Base-by-base conservation (phyloP, 345 rosid genomes). In the Psidium friedrichsthalianum region DNA sequence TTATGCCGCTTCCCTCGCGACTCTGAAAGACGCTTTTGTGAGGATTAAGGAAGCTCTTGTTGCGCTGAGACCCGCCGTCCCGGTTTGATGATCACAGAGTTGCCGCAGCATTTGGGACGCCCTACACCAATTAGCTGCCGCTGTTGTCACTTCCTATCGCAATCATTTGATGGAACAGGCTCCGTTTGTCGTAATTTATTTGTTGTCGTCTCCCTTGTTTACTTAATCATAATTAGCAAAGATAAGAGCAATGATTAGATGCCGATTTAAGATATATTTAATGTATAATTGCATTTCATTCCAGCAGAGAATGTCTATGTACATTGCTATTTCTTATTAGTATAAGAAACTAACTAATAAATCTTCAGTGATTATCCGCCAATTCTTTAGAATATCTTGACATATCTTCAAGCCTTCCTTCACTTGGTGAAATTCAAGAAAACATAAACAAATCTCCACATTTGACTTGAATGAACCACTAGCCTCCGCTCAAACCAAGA, bases 1-100 rank as follows among this genome's bases (percentile, higher is more conserved):
- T 11, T 97, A 95, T 51, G 99, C 99, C 1, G 96, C 95, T 80
- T 96, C 99, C 61, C 94, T 95, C 32, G 83, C 93, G 22, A 92
- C 94, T 82, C 86, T 97, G 80, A 94, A 90, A 89, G 95, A 89
- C 4, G 99, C 99, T n/a, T 95, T 91, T 8, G 93, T 89, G 90
- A 94, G 96, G 88, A 95, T 97, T 80, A 96, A 88, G 91, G 90
- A 94, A 87, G 99, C 98, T 51, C 94, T 97, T 58, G 27, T 86
- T 84, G 58, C 83, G 16, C 95, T 95, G 20, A 92, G 90, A 59
- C 89, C 94, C 14, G 93, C 92, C 61, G 90, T 92, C 54, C 90
- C 90, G 8, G 94, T 91, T 86, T 93, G 87, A 92, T 82, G 25
- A 69, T 69, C 25, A 21, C 47, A 36, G 80, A 36, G 25, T 69